Base-by-base conservation (phyloP, 768 basidiomycete genomes). In the Lactifluus volemus region DNA sequence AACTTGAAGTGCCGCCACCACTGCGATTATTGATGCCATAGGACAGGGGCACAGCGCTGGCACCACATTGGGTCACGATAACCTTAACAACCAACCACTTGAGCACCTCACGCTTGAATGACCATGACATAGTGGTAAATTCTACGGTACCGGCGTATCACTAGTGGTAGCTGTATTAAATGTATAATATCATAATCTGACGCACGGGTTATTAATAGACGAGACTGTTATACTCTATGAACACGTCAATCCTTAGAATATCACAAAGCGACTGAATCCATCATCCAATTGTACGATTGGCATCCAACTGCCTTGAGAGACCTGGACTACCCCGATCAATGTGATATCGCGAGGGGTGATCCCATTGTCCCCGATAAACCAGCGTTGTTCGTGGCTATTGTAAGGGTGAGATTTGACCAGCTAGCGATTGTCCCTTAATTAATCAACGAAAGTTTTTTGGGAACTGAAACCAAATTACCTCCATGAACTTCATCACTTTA, bases 401-500 rank as follows among this genome's bases (percentile, higher is more conserved):
- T n/a, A n/a, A n/a, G n/a, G n/a, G n/a, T n/a, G n/a, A n/a, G n/a
- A n/a, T n/a, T n/a, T n/a, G n/a, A n/a, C n/a, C n/a, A n/a, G n/a
- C n/a, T n/a, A n/a, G n/a, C n/a, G n/a, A n/a, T 56, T 44, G 12
- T 42, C 41, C n/a, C 12, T 47, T 25, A 47, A 47, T 47, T 25
- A 47, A 47, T 11, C 45, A 25, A 5, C 1, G 45, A 47, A 4
- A 47, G 8, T 21, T 47, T 25, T n/a, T 8, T 19, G 14, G 4
- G 19, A 19, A 9, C 42, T 1, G 8, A 48, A 25, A 21, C 12
- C 21, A 25, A 12, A 25, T 47, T 47, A 47, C 45, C 45, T 47
- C n/a, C 49, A 63, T 58, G 36, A 63, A 63, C n/a, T 42, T 36
- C 19, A 11, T 2, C 1, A 58, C 56, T 14, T 30, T 58, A 30